Conservation (phyloP, 2,329 filamentous ascomycete genomes). For the Epichloe aotearoae region DNA sequence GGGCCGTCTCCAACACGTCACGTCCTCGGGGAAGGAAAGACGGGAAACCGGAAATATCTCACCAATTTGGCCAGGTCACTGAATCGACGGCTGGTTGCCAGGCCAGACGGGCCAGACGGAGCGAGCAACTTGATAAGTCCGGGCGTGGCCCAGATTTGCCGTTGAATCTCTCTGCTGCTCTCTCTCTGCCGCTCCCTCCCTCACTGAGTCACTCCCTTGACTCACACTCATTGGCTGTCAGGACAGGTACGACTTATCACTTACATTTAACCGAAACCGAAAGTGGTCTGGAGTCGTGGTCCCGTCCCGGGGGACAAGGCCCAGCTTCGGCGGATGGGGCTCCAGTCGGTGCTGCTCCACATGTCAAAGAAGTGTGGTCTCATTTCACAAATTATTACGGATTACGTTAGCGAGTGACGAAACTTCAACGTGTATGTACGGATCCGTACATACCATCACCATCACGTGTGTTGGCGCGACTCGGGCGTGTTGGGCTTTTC, state of each 20-base stretch:
- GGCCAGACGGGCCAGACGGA: background rate
- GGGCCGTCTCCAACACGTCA: background rate
- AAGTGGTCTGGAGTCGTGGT: background rate
- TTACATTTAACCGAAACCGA: slow-evolving; percentile 1
- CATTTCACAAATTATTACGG: too few species aligned
- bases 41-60: background rate
- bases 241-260: background rate
- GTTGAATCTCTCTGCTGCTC: background rate
- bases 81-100: slow-evolving; percentile 4
- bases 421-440: too few species aligned
- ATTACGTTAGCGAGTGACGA: too few species aligned
- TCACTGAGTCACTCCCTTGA: background rate
- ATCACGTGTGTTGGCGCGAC: too few species aligned
- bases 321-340: slow-evolving; percentile 3
- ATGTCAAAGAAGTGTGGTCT: too few species aligned
- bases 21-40: too few species aligned
- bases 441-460: too few species aligned
- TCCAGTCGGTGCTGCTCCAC: slow-evolving; percentile 1
- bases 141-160: background rate
- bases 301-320: background rate
- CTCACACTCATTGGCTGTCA: background rate
- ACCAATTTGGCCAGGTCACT: background rate
- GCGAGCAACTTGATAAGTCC: slow-evolving; percentile 4
- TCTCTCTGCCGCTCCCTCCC: too few species aligned
- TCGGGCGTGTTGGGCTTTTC: too few species aligned